Base-by-base conservation (phyloP, 2,329 filamentous ascomycete genomes). In the Microdochium trichocladiopsis region DNA sequence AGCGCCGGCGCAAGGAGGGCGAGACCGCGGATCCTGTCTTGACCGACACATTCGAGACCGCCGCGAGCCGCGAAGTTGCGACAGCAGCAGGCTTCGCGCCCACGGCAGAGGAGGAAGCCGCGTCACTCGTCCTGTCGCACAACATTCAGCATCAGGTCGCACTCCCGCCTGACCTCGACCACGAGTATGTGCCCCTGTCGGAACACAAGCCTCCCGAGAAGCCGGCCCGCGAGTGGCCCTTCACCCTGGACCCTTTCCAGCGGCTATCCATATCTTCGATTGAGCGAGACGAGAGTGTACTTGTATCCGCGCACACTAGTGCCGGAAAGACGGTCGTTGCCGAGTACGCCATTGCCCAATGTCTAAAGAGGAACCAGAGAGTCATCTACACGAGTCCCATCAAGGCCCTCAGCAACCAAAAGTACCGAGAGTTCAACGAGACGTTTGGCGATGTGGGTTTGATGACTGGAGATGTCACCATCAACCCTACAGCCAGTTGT, bases 311-410 rank as follows among this genome's bases (percentile, higher is more conserved):
- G 51, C 94, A 99, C 72, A 99, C 94, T 8, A 94, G 88, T 78
- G 94, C 94, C 36, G 94, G 94, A 72, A 99, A 99, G 73, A 99
- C 94, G 0, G 95, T 99, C 8, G 92, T 97, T 47, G 94, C 94
- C 57, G 94, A 99, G 70, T 99, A 99, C 66, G 95, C 94, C 21
- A 95, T 99, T 66, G 94, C 95, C 16, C 94, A 99, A 64, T 95
- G 94, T 69, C 77, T 99, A 68, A 95, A 94, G 78, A 89, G 91
- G 68, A 97, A 97, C 72, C 94, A 99, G 74, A 83, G 94, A 66
- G 93, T 99, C 63, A 99, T 99, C 69, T 99, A 99, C 73, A 99
- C 94, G 9, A 96, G 92, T 79, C 94, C 94, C 1, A 99, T 99
- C 78, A 99, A 99, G 73, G 94, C 94, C 11, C 76, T 99, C 62